Evolutionary conservation across 2,329 filamentous ascomycete species (phyloP).

Genomic region (Colletotrichum siamense): DNA sequence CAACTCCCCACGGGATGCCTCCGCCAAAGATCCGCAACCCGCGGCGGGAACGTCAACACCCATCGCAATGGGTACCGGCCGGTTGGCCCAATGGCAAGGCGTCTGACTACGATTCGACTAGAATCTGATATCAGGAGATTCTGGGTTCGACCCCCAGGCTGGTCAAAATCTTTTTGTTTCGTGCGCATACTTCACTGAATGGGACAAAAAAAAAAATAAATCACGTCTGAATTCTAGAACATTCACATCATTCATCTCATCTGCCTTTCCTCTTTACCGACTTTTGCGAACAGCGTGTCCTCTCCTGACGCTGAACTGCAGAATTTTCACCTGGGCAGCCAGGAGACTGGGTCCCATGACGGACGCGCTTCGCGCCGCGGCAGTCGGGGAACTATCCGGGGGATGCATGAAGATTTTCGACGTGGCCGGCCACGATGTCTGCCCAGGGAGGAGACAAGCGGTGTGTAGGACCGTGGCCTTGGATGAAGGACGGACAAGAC

Average conservation of each 20-base stretch:
- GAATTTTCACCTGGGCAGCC: background rate
- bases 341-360: background rate
- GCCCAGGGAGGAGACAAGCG: background rate
- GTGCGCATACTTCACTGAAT: background rate
- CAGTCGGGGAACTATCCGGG: background rate
- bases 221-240: background rate
- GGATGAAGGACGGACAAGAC: background rate
- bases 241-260: background rate
- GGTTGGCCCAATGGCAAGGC: constrained; percentile 42
- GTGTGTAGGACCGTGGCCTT: background rate
- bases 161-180: background rate
- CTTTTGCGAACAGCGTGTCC: background rate
- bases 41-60: background rate
- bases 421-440: background rate
- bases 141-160: constrained; percentile 23
- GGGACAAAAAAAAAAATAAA: background rate
- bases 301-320: background rate
- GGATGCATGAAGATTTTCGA: background rate
- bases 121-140: constrained; percentile 17
- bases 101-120: constrained; percentile 38
- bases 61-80: background rate
- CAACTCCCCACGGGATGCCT: background rate
- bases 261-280: background rate
- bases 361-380: background rate
- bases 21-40: background rate